Evolutionary conservation across 2,329 filamentous ascomycete genomes (phyloP).

Genomic region (Verticillium dahliae): DNA sequence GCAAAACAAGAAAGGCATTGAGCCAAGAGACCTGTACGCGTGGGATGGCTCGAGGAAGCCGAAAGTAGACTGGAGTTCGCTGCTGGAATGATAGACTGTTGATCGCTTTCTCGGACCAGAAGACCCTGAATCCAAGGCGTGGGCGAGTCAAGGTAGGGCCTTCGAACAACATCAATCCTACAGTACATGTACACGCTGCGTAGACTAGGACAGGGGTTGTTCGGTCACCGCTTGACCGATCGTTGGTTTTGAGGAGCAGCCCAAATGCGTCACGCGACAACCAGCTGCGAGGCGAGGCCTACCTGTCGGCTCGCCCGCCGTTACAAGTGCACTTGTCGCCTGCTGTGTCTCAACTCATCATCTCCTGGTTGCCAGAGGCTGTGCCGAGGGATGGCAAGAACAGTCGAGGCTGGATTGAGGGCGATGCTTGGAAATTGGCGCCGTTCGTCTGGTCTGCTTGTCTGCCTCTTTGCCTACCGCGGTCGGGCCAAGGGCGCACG

Average conservation of each 20-base stretch:
- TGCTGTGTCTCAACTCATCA: not conserved
- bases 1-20: no score
- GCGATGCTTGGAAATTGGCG: not conserved
- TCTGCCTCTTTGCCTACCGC: not conserved
- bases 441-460: not conserved
- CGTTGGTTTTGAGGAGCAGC: not conserved
- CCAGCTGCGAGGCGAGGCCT: not conserved
- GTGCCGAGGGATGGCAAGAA: not conserved
- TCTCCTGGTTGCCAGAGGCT: not conserved
- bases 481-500: not conserved
- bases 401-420: not conserved
- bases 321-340: not conserved
- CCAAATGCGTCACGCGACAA: not conserved
- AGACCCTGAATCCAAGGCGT: not conserved
- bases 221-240: not conserved
- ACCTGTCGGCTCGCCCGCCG: not conserved
- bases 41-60: not conserved
- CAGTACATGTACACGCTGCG: not conserved
- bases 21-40: no score
- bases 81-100: not conserved
- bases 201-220: not conserved
- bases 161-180: not conserved
- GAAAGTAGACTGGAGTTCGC: not conserved
- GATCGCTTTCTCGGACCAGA: not conserved
- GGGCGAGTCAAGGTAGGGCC: not conserved